These are phyloP conservation scores for Schizothecium vesticola DNA, from an alignment of 495 filamentous ascomycete species.

Conservation along the genomic window DNA sequence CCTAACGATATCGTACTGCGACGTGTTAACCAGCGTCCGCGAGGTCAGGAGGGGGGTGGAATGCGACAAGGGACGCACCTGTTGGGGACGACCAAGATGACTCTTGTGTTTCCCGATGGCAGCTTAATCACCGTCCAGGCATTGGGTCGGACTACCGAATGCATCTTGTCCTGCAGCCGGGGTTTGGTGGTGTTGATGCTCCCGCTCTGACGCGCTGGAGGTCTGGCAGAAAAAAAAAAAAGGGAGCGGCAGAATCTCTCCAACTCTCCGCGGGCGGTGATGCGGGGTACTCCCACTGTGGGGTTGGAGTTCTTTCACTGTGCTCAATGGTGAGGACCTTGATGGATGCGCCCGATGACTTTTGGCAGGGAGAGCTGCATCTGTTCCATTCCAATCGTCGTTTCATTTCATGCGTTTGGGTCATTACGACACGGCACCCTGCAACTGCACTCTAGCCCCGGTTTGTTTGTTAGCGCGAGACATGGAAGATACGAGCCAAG, in stretches of 20 bases:
- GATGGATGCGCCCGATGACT: no score
- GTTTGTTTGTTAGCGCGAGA: no score
- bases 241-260: background rate
- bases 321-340: constrained; percentile 8
- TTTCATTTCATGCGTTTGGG: no score
- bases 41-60: background rate
- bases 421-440: no score
- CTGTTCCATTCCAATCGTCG: no score
- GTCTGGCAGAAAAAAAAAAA: constrained; percentile 8
- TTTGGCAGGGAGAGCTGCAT: no score
- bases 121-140: constrained; percentile 61
- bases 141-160: constrained; percentile 53
- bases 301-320: background rate
- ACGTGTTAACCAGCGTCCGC: background rate
- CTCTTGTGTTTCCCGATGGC: constrained; percentile 59
- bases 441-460: no score
- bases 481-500: no score
- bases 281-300: constrained; percentile 1
- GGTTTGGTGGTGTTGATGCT: constrained; percentile 1
- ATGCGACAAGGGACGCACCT: constrained; percentile 53
- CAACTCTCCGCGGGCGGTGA: background rate
- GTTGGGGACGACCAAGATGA: constrained; percentile 64
- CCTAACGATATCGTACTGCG: constrained; percentile 73
- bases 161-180: constrained; percentile 29
- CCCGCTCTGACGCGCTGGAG: background rate